Evolutionary conservation across 768 basidiomycete genomes (phyloP), one percentile per base, ranked within the genome.

Genomic region (Serpula lacrymans): DNA sequence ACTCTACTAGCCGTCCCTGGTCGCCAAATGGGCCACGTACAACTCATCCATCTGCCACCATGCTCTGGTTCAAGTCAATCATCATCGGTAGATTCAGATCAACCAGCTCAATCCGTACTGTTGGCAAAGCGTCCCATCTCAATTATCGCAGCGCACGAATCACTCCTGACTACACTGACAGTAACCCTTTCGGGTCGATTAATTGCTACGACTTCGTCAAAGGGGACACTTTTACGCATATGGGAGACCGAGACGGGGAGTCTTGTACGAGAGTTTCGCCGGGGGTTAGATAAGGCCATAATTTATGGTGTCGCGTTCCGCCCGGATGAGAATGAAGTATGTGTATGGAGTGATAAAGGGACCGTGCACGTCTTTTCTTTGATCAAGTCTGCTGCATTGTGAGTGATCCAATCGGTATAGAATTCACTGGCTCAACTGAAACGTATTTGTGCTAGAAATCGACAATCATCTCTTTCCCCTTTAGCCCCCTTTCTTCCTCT

Each of bases 271-370:
- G 92, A 94, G 58, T 74, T 96, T 21, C 70, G 92, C 42, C 74
- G 92, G 57, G 92, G 92, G 7, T 77, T 85, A 13, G 93, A 96
- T 61, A 84, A 88, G 53, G 92, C 92, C 21, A 83, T 87, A 53
- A 93, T 95, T 31, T 94, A 91, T 60, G 89, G 89, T 2, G 85
- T 93, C 14, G 83, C 85, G 10, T 91, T 94, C 61, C 75, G 91
- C 26, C 82, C 80, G 4, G 90, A 91, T 50, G 93, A 94, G 53
- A 76, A 74, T 42, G 88, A 92, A 50, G 67, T 95, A 0, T 89
- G 88, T 53, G 91, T 89, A 8, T 91, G 90, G 85, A 93, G 90
- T 55, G 92, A 96, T 61, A 96, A 96, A 63, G 92, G 92, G 25
- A 96, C 92, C 0, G 81, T 96, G 6, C 92, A 96, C 57, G 71